Evolutionary conservation across 768 basidiomycete genomes (phyloP).

Genomic region (Trametes gibbosa): DNA sequence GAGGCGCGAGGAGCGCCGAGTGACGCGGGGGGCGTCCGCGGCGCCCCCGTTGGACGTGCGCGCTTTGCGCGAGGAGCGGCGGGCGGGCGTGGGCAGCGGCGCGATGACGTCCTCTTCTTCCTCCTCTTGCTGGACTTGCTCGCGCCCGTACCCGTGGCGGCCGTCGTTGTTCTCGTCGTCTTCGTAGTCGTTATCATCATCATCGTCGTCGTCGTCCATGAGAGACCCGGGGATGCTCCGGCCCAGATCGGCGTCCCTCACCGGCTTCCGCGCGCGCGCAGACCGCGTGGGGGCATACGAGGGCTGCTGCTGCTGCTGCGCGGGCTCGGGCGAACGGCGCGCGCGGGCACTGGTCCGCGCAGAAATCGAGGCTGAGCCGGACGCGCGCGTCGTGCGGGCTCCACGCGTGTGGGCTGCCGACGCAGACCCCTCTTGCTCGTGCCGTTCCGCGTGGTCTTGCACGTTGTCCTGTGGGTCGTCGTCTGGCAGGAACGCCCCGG

Average conservation of each 20-base stretch:
- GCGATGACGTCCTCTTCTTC: conserved; percentile 32
- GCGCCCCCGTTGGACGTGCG: conserved; percentile 14
- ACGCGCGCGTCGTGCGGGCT: not conserved
- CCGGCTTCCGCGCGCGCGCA: conserved; percentile 7
- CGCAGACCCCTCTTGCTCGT: not conserved
- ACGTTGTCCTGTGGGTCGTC: conserved; percentile 34
- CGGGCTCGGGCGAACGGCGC: conserved; percentile 5
- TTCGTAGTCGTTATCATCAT: conserved; percentile 25
- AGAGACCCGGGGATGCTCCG: conserved; percentile 32
- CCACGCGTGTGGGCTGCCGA: conserved; percentile 2
- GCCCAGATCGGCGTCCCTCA: conserved; percentile 12
- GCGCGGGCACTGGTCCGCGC: conserved; percentile 8
- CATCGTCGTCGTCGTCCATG: conserved; percentile 29
- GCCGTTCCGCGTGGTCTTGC: not conserved
- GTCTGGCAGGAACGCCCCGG: conserved; percentile 45
- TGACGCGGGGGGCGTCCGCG: conserved; percentile 27
- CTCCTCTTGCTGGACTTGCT: conserved; percentile 10
- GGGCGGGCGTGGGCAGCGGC: conserved; percentile 29
- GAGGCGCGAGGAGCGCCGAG: conserved; percentile 39
- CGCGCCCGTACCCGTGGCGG: conserved; percentile 16
- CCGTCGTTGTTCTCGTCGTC: conserved; percentile 28
- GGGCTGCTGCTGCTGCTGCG: conserved; percentile 1
- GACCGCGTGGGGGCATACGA: conserved; percentile 4
- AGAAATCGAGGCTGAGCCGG: not conserved
- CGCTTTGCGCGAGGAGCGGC: conserved; percentile 19